A percentile compares a stretch with the other conserved stretches of the same genome.
Evolutionary conservation across 768 basidiomycete species (phyloP).

Genomic region (Podaxis sp.): DNA sequence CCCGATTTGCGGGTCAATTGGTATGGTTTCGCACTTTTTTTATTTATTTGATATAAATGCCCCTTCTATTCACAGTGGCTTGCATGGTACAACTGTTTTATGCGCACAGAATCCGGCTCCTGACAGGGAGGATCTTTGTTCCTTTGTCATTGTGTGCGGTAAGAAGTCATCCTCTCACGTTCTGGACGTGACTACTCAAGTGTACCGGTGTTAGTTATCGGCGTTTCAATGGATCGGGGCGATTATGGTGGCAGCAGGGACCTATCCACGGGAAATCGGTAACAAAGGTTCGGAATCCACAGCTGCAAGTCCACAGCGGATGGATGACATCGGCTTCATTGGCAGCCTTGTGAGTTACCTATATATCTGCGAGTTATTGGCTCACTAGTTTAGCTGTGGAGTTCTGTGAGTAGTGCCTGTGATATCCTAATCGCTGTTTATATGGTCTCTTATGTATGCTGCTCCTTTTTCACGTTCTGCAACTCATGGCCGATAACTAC

Average conservation of each 20-base stretch:
- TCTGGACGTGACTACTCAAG: background rate
- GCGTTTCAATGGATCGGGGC: constrained; percentile 4
- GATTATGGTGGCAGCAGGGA: constrained; percentile 2
- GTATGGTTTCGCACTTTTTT: background rate
- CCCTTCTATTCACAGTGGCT: background rate
- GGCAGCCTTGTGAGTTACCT: background rate
- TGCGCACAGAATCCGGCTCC: background rate
- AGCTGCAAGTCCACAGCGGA: background rate
- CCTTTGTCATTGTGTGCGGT: background rate
- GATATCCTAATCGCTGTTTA: constrained; percentile 6
- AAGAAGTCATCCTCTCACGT: background rate
- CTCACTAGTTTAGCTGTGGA: background rate
- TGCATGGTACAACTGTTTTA: constrained; percentile 4
- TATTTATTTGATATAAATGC: background rate
- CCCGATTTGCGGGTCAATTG: constrained; percentile 5
- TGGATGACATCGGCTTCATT: constrained; percentile 1
- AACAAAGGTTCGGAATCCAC: background rate
- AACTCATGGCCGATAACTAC: background rate
- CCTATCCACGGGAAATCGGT: background rate
- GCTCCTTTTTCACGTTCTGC: background rate
- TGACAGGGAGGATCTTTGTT: background rate
- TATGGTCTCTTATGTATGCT: constrained; percentile 4
- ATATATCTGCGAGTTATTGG: background rate
- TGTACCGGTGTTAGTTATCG: background rate
- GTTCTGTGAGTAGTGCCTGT: background rate